Base-by-base conservation (phyloP, 2,329 filamentous ascomycete genomes). In the Sporothrix humicola region DNA sequence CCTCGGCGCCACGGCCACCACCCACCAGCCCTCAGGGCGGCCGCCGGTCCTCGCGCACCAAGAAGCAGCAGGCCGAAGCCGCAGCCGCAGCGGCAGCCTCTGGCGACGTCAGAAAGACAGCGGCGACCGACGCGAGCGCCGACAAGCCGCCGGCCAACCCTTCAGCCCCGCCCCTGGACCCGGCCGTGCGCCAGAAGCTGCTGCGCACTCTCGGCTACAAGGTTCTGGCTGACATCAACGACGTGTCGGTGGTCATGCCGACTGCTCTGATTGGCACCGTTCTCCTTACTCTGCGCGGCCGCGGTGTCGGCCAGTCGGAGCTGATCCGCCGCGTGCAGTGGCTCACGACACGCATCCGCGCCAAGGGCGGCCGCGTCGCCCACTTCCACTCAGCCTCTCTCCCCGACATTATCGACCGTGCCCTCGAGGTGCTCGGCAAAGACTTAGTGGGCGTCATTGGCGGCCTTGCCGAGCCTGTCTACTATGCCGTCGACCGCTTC, bases 181-280 rank as follows among this genome's bases (percentile, higher is more conserved):
- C 86, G 5, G 83, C 85, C 0, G 84, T 91, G 13, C 87, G 91
- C 31, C 88, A 93, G 72, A 92, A 93, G 74, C 84, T 99, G 2
- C 84, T 99, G 13, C 89, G 94, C 50, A 97, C 93, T 0, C 85
- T 99, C 72, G 96, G 96, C 0, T 99, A 98, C 83, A 93, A 93
- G 78, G 94, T 98, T 0, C 86, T 99, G 1, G 92, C 93, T 0
- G 93, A 99, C 78, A 99, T 99, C 83, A 99, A 99, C 80, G 90
- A 92, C 48, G 95, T 97, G 1, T 97, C 95, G 0, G 96, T 99
- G 0, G 94, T 99, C 66, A 99, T 99, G 96, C 96, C 96, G 0
- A 98, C 96, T 0, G 95, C 96, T 0, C 86, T 99, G 59, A 97
- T 99, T 37, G 96, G 96, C 6, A 99, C 96, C 0, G 93, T 98